Evolutionary conservation across 306 rosid species (phyloP).

Genomic region (Acacia acuminata): DNA sequence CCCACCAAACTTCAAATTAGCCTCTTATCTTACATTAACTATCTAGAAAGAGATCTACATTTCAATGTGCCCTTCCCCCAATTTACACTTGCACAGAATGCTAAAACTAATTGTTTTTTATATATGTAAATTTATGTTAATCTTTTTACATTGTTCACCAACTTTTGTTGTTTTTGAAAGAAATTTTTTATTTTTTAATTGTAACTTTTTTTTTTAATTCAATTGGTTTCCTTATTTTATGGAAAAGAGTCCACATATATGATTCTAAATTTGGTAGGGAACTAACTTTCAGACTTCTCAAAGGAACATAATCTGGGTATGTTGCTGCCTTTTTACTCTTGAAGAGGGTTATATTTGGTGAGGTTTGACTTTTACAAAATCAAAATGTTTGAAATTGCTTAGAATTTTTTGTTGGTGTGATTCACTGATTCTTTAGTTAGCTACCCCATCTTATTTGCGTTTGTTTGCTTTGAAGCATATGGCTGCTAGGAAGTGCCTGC

Average conservation of each 20-base stretch:
- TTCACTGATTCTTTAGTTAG: not conserved
- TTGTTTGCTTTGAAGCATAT: not conserved
- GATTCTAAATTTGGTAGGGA: not conserved
- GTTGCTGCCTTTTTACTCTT: constrained; percentile 2
- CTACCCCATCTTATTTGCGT: not conserved
- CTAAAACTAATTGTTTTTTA: not conserved
- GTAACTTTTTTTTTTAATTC: not conserved
- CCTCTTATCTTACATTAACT: not conserved
- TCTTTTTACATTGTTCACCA: not conserved
- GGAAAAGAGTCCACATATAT: not conserved
- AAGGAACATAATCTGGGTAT: not conserved
- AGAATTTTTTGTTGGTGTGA: not conserved
- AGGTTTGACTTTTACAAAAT: not conserved
- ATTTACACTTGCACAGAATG: not conserved
- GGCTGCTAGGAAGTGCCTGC: no score
- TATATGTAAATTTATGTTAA: not conserved
- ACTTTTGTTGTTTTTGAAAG: not conserved
- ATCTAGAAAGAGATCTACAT: not conserved
- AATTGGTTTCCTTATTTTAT: not conserved
- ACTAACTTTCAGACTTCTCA: not conserved
- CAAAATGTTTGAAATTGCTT: not conserved
- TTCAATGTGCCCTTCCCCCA: not conserved
- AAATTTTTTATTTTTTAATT: not conserved
- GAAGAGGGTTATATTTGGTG: not conserved
- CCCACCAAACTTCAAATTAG: not conserved